Evolutionary conservation across 129 eudicot species (phyloP), one percentile per base, ranked within the genome.

Genomic region (Saussurea involucrata): DNA sequence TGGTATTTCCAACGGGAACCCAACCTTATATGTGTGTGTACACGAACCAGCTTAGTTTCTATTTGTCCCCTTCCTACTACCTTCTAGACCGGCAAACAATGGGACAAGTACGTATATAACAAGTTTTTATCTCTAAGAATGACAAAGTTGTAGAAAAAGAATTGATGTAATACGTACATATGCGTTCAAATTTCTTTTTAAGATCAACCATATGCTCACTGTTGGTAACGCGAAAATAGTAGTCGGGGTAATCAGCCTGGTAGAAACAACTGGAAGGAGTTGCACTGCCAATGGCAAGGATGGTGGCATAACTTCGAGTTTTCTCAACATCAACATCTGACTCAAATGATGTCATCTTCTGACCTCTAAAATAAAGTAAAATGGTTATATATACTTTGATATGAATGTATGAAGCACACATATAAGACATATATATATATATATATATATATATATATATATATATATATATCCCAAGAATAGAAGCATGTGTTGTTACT

Each of bases 241-340:
- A 68, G 17, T 68, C 73, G 46, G 73, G 73, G 53, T 68, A 68
- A 20, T 68, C 73, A 34, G 73, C 22, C 12, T 68, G 73, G 18
- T 33, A 33, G 18, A 68, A 68, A 33, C 73, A 68, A 37, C 18
- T 33, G 42, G 73, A 21, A 68, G 73, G 73, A 33, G 73, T 68
- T 33, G 73, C 55, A 13, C 55, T 68, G 24, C 73, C 73, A 21
- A 68, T 20, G 44, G 73, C 53, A 24, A 68, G 28, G 24, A 68
- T 34, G 44, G 42, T 18, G 25, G 73, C 73, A 18, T 9, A 27
- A 17, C 55, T 28, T 21, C 1, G 28, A 24, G 73, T 34, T 68
- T 21, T 29, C 31, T 64, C 37, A 27, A 25, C n/a, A 13, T 12
- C 5, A 64, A 25, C 69, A 64, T 4, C 6, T 10, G 21, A 27